Evolutionary conservation across 2,329 filamentous ascomycete species (phyloP).

Genomic region (Sporothrix globosa): DNA sequence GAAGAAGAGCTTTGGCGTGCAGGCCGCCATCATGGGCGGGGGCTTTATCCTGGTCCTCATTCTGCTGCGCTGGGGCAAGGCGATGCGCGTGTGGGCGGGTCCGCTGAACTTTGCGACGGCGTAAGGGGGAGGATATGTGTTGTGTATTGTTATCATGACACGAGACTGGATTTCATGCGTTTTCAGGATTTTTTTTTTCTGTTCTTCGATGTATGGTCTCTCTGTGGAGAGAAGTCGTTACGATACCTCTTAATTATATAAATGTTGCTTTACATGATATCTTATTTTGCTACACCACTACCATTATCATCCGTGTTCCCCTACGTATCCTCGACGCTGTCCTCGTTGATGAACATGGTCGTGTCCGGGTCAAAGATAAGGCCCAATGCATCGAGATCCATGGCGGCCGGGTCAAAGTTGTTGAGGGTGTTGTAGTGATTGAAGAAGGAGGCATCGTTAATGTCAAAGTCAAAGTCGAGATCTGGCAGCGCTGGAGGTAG

Average conservation of each 20-base stretch:
- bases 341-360: not conserved
- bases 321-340: not conserved
- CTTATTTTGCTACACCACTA: too few species aligned
- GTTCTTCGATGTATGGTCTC: not conserved
- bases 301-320: not conserved
- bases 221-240: not conserved
- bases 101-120: conserved; percentile 43
- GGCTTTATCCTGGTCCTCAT: conserved; percentile 40
- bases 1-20: conserved; percentile 51
- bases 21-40: conserved; percentile 47
- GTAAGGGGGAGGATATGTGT: conserved; percentile 20
- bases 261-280: not conserved
- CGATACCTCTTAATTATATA: conserved; percentile 16
- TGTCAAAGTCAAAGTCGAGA: too few species aligned
- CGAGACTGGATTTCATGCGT: too few species aligned
- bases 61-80: conserved; percentile 42
- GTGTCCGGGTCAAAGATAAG: too few species aligned
- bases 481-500: too few species aligned
- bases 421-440: too few species aligned
- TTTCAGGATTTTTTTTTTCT: not conserved
- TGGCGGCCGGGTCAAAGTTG: too few species aligned
- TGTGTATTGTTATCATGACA: too few species aligned
- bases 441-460: too few species aligned
- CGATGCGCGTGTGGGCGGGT: conserved; percentile 42
- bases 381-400: too few species aligned